phyloP scores from a whole-genome alignment of 345 rosid genomes.

The Melaleuca quinquenervia region DNA sequence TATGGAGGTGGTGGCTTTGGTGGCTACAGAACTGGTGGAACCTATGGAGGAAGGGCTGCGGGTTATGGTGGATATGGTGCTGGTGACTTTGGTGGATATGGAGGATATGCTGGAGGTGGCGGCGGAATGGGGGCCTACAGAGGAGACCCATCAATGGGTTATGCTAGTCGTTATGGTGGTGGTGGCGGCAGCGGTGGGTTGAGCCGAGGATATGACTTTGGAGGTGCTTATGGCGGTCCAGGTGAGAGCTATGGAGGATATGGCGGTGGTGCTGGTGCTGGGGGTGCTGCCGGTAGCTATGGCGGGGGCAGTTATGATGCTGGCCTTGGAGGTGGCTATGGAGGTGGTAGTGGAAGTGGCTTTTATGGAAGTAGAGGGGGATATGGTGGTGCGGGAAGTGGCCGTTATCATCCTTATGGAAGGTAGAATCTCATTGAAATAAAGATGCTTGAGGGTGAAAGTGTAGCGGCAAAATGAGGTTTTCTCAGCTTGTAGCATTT shows the following conservation, averaged over 20 bases:
- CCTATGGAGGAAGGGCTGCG: conserved; percentile 27
- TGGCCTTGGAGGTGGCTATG: background rate
- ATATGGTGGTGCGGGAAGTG: conserved; percentile 29
- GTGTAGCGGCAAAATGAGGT: background rate
- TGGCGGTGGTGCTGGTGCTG: conserved; percentile 36
- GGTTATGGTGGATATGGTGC: conserved; percentile 47
- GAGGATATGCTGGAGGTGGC: conserved; percentile 55
- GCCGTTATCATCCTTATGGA: conserved; percentile 85
- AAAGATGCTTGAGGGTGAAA: background rate
- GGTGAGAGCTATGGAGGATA: conserved; percentile 36
- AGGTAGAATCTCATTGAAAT: conserved; percentile 33
- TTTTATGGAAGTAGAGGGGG: conserved; percentile 6
- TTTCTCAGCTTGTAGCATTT: background rate
- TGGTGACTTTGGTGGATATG: conserved; percentile 56
- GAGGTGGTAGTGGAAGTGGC: conserved; percentile 20
- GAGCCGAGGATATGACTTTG: conserved; percentile 27
- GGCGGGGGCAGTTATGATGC: conserved; percentile 22
- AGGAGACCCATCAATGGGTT: conserved; percentile 64
- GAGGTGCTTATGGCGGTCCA: conserved; percentile 24
- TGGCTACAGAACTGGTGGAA: conserved; percentile 35
- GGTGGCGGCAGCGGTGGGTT: conserved; percentile 28
- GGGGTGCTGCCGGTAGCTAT: conserved; percentile 36
- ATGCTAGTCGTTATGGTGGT: conserved; percentile 73
- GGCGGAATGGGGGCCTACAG: conserved; percentile 61
- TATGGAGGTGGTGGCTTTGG: conserved; percentile 13